phyloP scores from a whole-genome alignment of 306 rosid species.

The Nissolia schottii region DNA sequence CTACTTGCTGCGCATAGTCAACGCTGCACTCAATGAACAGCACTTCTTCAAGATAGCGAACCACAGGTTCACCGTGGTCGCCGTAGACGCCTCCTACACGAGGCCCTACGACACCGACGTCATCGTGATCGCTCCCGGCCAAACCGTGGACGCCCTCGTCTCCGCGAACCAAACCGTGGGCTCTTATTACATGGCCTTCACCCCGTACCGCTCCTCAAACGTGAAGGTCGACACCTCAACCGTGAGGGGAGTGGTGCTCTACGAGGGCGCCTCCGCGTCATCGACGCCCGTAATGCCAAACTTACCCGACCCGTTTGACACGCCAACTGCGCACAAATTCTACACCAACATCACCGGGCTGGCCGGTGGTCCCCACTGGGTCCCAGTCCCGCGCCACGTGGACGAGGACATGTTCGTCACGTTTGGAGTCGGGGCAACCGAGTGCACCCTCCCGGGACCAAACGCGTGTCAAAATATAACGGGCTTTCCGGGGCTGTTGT shows the following conservation, averaged over 20 bases:
- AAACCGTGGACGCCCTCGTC: conserved; percentile 55
- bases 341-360: conserved; percentile 39
- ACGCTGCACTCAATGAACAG: conserved; percentile 58
- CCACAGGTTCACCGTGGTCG: conserved; percentile 59
- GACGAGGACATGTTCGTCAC: conserved; percentile 56
- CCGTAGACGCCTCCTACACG: conserved; percentile 59
- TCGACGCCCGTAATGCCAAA: conserved; percentile 36
- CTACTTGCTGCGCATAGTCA: conserved; percentile 50
- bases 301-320: conserved; percentile 38
- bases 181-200: conserved; percentile 65
- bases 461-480: too few relatives aligned
- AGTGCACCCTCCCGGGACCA: not conserved
- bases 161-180: conserved; percentile 28
- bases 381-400: conserved; percentile 35
- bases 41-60: conserved; percentile 61
- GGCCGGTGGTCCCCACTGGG: conserved; percentile 44
- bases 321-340: conserved; percentile 48
- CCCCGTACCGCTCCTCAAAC: not conserved
- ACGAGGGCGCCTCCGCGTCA: conserved; percentile 16
- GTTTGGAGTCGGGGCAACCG: conserved; percentile 19
- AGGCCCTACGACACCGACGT: conserved; percentile 41
- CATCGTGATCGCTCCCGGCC: conserved; percentile 48
- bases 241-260: conserved; percentile 40
- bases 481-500: not conserved
- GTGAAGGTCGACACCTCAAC: not conserved